A percentile compares a stretch with the other conserved stretches of the same genome.
Conservation (phyloP, 495 filamentous ascomycete species). For the Neurospora tetraspora region DNA sequence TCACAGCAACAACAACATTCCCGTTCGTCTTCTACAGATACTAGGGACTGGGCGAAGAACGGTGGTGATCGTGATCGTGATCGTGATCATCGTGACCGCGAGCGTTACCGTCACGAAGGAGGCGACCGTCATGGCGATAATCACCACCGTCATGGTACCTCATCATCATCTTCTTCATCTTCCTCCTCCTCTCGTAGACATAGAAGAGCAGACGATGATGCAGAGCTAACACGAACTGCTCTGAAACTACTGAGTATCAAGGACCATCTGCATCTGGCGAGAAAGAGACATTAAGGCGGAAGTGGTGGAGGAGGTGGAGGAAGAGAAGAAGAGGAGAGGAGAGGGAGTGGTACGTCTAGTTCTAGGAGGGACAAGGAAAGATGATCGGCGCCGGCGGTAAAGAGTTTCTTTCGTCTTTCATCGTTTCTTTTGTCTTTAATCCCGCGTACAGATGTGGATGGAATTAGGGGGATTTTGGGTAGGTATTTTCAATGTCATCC, state of each 20-base stretch:
- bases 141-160: slow-evolving; percentile 36
- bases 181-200: slow-evolving; percentile 71
- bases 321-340: not conserved
- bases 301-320: not conserved
- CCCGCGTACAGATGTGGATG: not conserved
- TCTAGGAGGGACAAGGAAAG: not conserved
- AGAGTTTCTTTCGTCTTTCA: not conserved
- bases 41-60: not conserved
- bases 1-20: not conserved
- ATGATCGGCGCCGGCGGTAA: not conserved
- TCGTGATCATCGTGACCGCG: slow-evolving; percentile 9
- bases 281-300: not conserved
- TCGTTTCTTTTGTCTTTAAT: not conserved
- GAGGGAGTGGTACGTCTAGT: not conserved
- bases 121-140: not conserved
- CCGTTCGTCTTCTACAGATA: not conserved
- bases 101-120: slow-evolving; percentile 1
- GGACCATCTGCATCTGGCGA: not conserved
- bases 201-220: not conserved
- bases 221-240: not conserved
- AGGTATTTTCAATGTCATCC: not conserved
- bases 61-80: not conserved
- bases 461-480: not conserved
- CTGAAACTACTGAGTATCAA: not conserved
- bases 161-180: slow-evolving; percentile 46